Conservation (phyloP, 192 early-diverging fungal species). For the Entomortierella parvispora region DNA sequence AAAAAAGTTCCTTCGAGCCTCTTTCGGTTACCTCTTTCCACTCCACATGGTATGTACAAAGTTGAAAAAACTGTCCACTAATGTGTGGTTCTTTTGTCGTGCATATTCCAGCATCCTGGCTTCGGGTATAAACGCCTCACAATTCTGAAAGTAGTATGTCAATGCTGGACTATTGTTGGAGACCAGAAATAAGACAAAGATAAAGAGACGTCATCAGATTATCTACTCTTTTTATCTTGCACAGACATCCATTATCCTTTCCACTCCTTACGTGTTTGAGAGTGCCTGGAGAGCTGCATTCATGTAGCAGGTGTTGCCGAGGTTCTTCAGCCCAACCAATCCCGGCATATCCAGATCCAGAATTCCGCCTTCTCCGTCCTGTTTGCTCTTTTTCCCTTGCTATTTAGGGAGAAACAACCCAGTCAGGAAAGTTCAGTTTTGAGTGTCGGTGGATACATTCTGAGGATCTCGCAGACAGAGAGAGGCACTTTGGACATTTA, state of each 20-base stretch:
- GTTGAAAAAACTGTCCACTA: constrained; percentile 42
- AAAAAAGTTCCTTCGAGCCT: neutral
- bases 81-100: constrained; percentile 36
- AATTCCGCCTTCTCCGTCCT: constrained; percentile 36
- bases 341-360: constrained; percentile 49
- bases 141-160: constrained; percentile 44
- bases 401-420: neutral
- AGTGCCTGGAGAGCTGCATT: constrained; percentile 53
- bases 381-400: constrained; percentile 46
- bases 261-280: constrained; percentile 48
- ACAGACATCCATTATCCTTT: neutral
- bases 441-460: too few relatives aligned
- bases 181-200: neutral
- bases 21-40: constrained; percentile 38
- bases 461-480: neutral
- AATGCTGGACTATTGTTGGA: constrained; percentile 41
- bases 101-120: constrained; percentile 39
- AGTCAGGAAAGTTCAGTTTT: neutral
- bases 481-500: constrained; percentile 5
- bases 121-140: constrained; percentile 54
- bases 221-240: neutral
- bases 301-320: constrained; percentile 57
- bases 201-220: neutral
- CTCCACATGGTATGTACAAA: constrained; percentile 55
- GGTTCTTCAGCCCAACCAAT: constrained; percentile 53